Evolutionary conservation across 176 grass and related monocot genomes (phyloP).

Genomic region (Lolium rigidum): DNA sequence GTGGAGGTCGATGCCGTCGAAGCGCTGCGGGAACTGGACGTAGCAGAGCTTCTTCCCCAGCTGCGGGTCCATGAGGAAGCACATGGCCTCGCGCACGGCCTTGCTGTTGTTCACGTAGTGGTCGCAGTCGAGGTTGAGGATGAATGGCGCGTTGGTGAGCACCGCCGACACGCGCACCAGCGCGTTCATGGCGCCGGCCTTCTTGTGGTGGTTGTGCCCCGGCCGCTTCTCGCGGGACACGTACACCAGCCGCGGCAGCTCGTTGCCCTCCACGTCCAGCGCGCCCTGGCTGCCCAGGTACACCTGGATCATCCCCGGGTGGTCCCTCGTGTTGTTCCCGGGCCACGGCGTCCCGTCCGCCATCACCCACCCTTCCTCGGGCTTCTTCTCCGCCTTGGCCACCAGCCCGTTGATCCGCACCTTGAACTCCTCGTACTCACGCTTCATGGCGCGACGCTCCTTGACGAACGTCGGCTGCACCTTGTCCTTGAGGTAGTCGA

Average conservation of each 20-base stretch:
- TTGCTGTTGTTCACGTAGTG: slow-evolving; percentile 99
- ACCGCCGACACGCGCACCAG: slow-evolving; percentile 84
- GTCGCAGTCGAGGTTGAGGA: slow-evolving; percentile 96
- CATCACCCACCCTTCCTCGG: slow-evolving; percentile 99
- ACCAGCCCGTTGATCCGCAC: slow-evolving; percentile 89
- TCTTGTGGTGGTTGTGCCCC: slow-evolving; percentile 95
- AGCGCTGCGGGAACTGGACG: slow-evolving; percentile 93
- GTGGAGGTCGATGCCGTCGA: slow-evolving; percentile 90
- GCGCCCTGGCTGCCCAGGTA: slow-evolving; percentile 90
- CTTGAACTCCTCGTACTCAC: slow-evolving; percentile 98
- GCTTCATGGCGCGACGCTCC: slow-evolving; percentile 92
- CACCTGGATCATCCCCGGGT: slow-evolving; percentile 97
- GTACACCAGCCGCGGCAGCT: slow-evolving; percentile 84
- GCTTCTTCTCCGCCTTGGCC: slow-evolving; percentile 87
- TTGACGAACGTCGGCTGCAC: slow-evolving; percentile 94
- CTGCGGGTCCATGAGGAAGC: slow-evolving; percentile 98
- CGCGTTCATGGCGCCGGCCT: slow-evolving; percentile 92
- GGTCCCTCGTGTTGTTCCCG: slow-evolving; percentile 90
- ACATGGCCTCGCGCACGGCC: slow-evolving; percentile 95
- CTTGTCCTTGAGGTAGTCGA: slow-evolving; percentile 99
- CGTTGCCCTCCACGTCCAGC: slow-evolving; percentile 77
- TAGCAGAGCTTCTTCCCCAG: slow-evolving; percentile 95
- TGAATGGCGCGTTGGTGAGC: slow-evolving; percentile 91
- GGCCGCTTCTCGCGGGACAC: slow-evolving; percentile 87
- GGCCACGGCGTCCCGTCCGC: slow-evolving; percentile 95